phyloP scores from a whole-genome alignment of 768 basidiomycete genomes.

The Lentinula boryana region DNA sequence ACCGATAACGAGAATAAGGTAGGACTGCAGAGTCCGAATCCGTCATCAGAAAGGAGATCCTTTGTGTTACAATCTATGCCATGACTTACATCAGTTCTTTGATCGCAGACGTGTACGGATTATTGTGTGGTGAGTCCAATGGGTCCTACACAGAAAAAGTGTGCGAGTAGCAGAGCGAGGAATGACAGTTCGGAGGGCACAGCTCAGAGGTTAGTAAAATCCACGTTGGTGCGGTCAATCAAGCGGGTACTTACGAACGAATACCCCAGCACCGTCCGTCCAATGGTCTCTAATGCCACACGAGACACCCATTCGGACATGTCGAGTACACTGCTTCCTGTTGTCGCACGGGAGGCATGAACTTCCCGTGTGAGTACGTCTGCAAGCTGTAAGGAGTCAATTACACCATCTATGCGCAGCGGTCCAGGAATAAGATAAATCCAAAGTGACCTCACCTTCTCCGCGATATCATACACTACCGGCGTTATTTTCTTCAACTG shows the following conservation, averaged over 20 bases:
- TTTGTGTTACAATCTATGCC: not conserved
- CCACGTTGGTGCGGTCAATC: not conserved
- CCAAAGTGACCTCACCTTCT: constrained; percentile 26
- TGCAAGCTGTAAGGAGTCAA: constrained; percentile 16
- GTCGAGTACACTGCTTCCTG: constrained; percentile 24
- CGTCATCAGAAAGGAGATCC: not conserved
- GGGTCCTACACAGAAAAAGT: constrained; percentile 21
- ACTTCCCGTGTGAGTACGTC: constrained; percentile 23
- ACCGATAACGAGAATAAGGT: constrained; percentile 39
- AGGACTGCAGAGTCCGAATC: constrained; percentile 24
- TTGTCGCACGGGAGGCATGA: constrained; percentile 8
- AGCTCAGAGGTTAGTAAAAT: not conserved
- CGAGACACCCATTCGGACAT: constrained; percentile 44
- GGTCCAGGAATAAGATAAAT: not conserved
- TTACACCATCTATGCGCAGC: not conserved
- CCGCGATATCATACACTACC: constrained; percentile 36
- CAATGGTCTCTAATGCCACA: constrained; percentile 37
- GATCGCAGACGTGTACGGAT: constrained; percentile 38
- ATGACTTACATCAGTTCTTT: constrained; percentile 37
- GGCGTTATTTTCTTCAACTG: constrained; percentile 40
- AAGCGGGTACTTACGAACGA: constrained; percentile 24
- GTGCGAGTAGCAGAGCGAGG: not conserved
- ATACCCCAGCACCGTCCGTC: constrained; percentile 37
- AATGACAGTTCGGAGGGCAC: too few relatives aligned
- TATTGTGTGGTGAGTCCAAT: constrained; percentile 32